Conservation (phyloP, 768 basidiomycete species). For the Myochromella boudieri region DNA sequence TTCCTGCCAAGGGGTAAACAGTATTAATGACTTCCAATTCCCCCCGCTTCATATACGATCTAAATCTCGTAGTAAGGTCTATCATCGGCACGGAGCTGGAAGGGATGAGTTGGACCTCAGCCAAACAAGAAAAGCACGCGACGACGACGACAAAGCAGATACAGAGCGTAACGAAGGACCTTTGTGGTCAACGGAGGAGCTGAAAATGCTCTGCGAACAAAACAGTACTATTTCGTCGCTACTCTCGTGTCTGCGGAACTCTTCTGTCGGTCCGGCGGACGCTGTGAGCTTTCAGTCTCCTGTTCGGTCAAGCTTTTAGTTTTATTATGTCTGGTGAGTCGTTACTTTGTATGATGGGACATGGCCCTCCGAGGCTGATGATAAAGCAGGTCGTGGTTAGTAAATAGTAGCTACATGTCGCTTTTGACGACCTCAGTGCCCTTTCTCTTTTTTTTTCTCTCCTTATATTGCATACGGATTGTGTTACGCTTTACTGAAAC, state of each 20-base stretch:
- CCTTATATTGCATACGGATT: no score
- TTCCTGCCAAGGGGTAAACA: constrained; percentile 4
- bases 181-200: constrained; percentile 78
- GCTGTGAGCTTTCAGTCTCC: constrained; percentile 10
- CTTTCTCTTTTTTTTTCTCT: no score
- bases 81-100: constrained; percentile 62
- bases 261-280: constrained; percentile 39
- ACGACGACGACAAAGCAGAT: constrained; percentile 14
- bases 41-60: constrained; percentile 50
- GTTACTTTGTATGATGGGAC: no score
- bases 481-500: no score
- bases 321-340: constrained; percentile 7
- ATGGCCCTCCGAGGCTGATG: no score
- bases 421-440: no score
- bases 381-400: no score
- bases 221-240: constrained; percentile 84
- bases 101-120: constrained; percentile 62
- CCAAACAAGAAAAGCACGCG: constrained; percentile 9
- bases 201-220: constrained; percentile 83
- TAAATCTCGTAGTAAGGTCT: constrained; percentile 70
- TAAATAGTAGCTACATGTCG: no score
- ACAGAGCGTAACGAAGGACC: constrained; percentile 40
- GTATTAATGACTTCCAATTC: constrained; percentile 21
- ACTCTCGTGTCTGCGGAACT: constrained; percentile 61
- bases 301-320: neutral